Percentiles rank a stretch among this genome's conserved stretches.
Conservation (phyloP, 495 filamentous ascomycete species). For the Aspergillus ellipticus region DNA sequence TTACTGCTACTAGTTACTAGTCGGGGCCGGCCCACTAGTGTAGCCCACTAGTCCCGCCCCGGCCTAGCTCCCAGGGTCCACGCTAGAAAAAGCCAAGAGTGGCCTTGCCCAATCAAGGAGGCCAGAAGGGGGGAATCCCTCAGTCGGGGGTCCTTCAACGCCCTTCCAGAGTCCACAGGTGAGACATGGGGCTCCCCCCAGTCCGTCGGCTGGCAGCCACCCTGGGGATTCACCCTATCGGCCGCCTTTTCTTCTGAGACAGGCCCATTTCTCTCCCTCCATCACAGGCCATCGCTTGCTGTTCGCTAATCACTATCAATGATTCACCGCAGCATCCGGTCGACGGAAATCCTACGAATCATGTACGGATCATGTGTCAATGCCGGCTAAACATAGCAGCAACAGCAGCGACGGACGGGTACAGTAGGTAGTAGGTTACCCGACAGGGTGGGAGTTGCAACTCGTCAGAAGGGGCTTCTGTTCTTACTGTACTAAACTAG, state of each 20-base stretch:
- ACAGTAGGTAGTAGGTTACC: too few species aligned
- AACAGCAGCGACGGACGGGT: too few species aligned
- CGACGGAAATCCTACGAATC: too few species aligned
- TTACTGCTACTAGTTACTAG: too few species aligned
- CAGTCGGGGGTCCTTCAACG: background rate
- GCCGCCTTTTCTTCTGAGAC: background rate
- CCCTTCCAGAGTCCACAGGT: background rate
- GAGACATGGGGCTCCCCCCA: slow-evolving; percentile 16
- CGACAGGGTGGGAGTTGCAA: too few species aligned
- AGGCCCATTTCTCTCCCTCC: background rate
- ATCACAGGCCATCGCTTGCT: background rate
- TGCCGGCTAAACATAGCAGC: background rate
- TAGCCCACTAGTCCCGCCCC: background rate
- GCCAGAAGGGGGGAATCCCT: slow-evolving; percentile 1
- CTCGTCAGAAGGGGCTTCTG: too few species aligned
- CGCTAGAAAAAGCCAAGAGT: slow-evolving; percentile 25
- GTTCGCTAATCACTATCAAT: too few species aligned
- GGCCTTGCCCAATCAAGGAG: slow-evolving; percentile 15
- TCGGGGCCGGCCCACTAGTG: too few species aligned
- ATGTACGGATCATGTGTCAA: background rate
- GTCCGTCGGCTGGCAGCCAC: background rate
- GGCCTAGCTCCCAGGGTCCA: slow-evolving; percentile 8
- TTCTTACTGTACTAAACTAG: too few species aligned
- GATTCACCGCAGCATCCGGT: too few species aligned
- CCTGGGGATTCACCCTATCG: background rate